Conservation (phyloP, 192 early-diverging fungal genomes). For the Oehlia diaphana region DNA sequence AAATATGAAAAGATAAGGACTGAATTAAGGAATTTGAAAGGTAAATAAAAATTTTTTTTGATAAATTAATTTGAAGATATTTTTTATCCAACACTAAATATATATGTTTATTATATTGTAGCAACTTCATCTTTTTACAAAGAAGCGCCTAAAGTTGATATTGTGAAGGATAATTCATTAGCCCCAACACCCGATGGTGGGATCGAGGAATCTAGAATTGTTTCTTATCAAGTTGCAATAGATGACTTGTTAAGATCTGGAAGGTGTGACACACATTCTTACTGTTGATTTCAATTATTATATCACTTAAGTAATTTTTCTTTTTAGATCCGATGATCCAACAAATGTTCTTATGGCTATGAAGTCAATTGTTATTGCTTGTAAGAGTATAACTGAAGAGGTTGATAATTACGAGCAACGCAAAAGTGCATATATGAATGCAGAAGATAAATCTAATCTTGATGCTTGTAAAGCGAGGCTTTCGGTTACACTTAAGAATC, state of each 20-base stretch:
- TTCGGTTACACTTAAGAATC: conserved; percentile 60
- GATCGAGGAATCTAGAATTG: conserved; percentile 68
- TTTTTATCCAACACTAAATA: too few species aligned
- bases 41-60: conserved; percentile 25
- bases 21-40: conserved; percentile 57
- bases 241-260: conserved; percentile 78
- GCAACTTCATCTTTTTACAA: conserved; percentile 43
- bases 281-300: not conserved
- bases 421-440: conserved; percentile 44
- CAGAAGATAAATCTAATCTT: conserved; percentile 52
- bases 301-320: not conserved
- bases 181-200: conserved; percentile 56
- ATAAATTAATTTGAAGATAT: not conserved
- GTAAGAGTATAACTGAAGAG: conserved; percentile 83
- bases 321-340: conserved; percentile 61
- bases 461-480: conserved; percentile 60
- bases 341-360: conserved; percentile 79
- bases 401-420: conserved; percentile 66
- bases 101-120: not conserved
- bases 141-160: conserved; percentile 49
- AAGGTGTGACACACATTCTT: conserved; percentile 40
- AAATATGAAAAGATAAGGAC: conserved; percentile 54
- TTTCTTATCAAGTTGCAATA: conserved; percentile 79
- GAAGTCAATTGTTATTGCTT: conserved; percentile 79
- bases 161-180: conserved; percentile 34